Percentiles rank a stretch among this genome's conserved stretches.
phyloP scores from a whole-genome alignment of 352 stramenopile genomes.

The Lagenidium giganteum region DNA sequence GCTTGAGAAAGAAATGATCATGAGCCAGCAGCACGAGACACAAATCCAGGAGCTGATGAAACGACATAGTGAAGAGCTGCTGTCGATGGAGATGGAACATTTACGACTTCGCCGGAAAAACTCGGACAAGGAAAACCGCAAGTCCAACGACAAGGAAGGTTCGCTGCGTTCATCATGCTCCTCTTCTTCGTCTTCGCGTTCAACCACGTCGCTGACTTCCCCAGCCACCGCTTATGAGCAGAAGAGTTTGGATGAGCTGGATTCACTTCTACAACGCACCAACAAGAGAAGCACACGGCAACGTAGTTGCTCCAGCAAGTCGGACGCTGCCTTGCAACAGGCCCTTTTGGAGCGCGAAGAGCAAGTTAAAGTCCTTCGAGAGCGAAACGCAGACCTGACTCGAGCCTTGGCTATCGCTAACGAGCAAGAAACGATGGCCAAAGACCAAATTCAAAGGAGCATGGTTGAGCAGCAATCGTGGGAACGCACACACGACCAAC shows the following conservation, averaged over 20 bases:
- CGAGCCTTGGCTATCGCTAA: slow-evolving; percentile 60
- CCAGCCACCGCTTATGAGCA: slow-evolving; percentile 10
- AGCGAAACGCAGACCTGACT: slow-evolving; percentile 29
- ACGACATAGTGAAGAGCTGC: slow-evolving; percentile 31
- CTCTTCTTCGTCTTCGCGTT: slow-evolving; percentile 14
- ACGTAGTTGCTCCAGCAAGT: slow-evolving; percentile 22
- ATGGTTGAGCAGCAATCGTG: slow-evolving; percentile 28
- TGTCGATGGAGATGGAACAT: slow-evolving; percentile 18
- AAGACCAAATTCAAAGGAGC: slow-evolving; percentile 34
- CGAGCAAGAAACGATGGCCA: slow-evolving; percentile 71
- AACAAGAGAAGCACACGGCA: slow-evolving; percentile 1
- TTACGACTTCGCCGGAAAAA: slow-evolving; percentile 6
- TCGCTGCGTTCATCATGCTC: not conserved
- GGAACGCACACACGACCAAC: too few species aligned
- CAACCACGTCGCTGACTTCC: slow-evolving; percentile 20
- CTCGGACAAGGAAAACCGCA: not conserved
- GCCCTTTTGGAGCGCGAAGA: slow-evolving; percentile 34
- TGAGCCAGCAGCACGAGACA: slow-evolving; percentile 33
- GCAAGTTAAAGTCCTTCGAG: slow-evolving; percentile 26
- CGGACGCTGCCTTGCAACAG: slow-evolving; percentile 17
- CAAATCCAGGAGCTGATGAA: slow-evolving; percentile 31
- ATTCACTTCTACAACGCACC: not conserved
- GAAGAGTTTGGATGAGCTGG: slow-evolving; percentile 12
- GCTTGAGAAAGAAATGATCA: slow-evolving; percentile 22
- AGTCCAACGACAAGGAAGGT: not conserved